Percentiles rank a stretch among this genome's conserved stretches.
phyloP scores from a whole-genome alignment of 768 basidiomycete genomes.

The Chalciporus piperatus region DNA sequence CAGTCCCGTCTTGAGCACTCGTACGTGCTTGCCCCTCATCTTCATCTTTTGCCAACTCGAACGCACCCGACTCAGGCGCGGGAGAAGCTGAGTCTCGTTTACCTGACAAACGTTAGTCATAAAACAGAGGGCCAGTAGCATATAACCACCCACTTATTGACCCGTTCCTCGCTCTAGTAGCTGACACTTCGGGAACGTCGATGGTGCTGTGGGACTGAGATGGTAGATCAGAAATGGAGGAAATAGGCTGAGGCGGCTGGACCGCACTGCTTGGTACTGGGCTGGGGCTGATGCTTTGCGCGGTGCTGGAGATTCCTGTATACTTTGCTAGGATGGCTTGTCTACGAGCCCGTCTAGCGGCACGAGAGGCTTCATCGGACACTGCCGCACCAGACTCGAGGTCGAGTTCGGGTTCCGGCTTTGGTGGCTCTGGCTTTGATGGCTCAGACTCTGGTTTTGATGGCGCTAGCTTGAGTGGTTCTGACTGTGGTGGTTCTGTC shows the following conservation, averaged over 20 bases:
- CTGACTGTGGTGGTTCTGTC: constrained; percentile 16
- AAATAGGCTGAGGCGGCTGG: constrained; percentile 61
- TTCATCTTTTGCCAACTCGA: constrained; percentile 67
- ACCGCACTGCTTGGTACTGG: constrained; percentile 72
- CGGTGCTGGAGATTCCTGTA: constrained; percentile 42
- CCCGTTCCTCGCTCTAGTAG: constrained; percentile 14
- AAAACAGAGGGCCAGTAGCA: not conserved
- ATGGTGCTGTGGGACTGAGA: constrained; percentile 52
- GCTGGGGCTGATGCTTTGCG: constrained; percentile 49
- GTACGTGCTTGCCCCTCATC: constrained; percentile 48
- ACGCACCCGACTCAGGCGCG: constrained; percentile 55
- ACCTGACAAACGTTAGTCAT: constrained; percentile 27
- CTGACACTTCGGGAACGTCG: constrained; percentile 30
- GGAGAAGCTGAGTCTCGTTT: constrained; percentile 55
- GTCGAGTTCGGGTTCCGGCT: constrained; percentile 43
- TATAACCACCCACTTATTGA: constrained; percentile 19
- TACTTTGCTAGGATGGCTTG: constrained; percentile 82
- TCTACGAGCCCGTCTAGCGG: constrained; percentile 64
- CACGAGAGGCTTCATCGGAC: constrained; percentile 63
- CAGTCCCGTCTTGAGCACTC: constrained; percentile 43
- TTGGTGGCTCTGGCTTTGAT: not conserved
- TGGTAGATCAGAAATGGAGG: constrained; percentile 59
- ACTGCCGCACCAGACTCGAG: constrained; percentile 51
- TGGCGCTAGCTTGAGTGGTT: constrained; percentile 9
- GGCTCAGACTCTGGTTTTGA: constrained; percentile 29